Percentiles rank a stretch among this genome's conserved stretches.
Conservation (phyloP, 805 yeast genomes). For the Myxozyma neglecta region DNA sequence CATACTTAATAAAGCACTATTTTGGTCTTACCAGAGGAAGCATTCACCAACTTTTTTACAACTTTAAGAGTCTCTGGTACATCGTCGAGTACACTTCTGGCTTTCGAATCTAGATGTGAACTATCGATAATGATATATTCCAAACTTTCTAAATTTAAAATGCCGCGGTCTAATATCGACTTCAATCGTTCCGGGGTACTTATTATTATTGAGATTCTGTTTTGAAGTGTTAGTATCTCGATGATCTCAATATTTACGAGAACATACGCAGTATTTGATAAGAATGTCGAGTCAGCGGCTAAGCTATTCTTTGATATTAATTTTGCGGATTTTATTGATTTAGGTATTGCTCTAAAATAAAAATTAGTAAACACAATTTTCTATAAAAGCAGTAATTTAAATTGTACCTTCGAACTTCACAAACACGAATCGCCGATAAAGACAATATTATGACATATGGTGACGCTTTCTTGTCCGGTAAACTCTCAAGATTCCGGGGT, state of each 20-base stretch:
- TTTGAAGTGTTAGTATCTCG: not conserved
- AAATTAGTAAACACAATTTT: not conserved
- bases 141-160: conserved; percentile 8
- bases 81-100: conserved; percentile 25
- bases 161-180: conserved; percentile 2
- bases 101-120: conserved; percentile 24
- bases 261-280: conserved; percentile 9
- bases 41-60: conserved; percentile 9
- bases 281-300: conserved; percentile 10
- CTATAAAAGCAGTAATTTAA: not conserved
- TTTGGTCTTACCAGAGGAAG: not conserved
- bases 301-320: conserved; percentile 26
- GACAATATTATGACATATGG: conserved; percentile 52
- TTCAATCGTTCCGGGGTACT: conserved; percentile 19
- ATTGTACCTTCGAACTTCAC: conserved; percentile 58
- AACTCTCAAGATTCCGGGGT: not conserved
- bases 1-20: conserved; percentile 2
- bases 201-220: conserved; percentile 9
- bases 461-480: conserved; percentile 11
- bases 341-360: conserved; percentile 7
- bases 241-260: not conserved
- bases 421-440: conserved; percentile 81
- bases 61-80: conserved; percentile 23
- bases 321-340: conserved; percentile 16
- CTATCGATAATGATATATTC: conserved; percentile 19